These are phyloP conservation scores for Globisporangium barbulae DNA, from an alignment of 352 stramenopile species.

Conservation along the genomic window DNA sequence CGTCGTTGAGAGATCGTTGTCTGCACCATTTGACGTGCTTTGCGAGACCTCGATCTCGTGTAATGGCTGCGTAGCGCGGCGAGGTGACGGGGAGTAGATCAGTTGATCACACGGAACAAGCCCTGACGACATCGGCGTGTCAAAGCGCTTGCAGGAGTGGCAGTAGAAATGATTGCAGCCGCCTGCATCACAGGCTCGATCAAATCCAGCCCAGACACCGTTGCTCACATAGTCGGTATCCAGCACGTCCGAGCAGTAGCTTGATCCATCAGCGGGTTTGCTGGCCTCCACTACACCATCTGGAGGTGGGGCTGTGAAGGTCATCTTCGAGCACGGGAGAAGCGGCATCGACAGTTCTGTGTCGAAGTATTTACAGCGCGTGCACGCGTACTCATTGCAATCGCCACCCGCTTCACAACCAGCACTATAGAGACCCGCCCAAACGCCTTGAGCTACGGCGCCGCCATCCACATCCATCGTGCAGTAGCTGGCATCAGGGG, in stretches of 20 bases:
- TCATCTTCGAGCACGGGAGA: background rate
- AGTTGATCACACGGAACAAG: background rate
- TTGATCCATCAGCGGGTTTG: background rate
- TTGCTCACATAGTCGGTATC: background rate
- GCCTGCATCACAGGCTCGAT: background rate
- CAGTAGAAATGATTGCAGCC: conserved; percentile 4
- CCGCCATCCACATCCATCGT: conserved; percentile 1
- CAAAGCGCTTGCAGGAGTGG: background rate
- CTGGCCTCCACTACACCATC: background rate
- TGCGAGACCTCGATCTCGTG: background rate
- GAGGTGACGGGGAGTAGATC: background rate
- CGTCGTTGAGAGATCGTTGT: background rate
- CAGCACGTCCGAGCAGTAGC: conserved; percentile 2
- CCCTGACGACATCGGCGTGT: background rate
- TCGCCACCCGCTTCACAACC: background rate
- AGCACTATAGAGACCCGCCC: background rate
- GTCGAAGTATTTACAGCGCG: conserved; percentile 4
- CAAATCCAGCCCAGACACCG: conserved; percentile 4
- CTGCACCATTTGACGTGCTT: background rate
- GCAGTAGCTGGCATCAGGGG: conserved; percentile 3
- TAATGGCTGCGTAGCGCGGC: background rate
- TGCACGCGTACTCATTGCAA: conserved; percentile 1
- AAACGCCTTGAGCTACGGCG: background rate
- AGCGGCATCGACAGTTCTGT: background rate
- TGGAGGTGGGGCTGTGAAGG: background rate